Conservation (phyloP, 805 yeast genomes). For the Teunomyces aglyptinius region DNA sequence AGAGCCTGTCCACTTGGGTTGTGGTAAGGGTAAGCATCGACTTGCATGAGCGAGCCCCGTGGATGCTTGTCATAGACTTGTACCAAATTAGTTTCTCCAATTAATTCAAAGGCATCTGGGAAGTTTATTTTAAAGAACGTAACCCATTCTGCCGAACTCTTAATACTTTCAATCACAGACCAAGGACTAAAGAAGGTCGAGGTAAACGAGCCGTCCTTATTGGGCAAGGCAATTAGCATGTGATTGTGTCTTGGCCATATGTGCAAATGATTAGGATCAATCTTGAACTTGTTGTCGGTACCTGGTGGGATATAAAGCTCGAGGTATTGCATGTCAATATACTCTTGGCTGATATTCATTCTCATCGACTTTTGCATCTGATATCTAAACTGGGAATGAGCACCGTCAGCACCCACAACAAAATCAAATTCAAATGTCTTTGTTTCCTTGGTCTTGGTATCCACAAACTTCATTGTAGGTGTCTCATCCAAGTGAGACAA, state of each 20-base stretch:
- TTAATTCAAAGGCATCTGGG: slow-evolving; percentile 68
- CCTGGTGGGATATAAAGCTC: slow-evolving; percentile 73
- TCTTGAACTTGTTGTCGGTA: slow-evolving; percentile 37
- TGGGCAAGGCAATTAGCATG: slow-evolving; percentile 90
- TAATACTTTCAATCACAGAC: slow-evolving; percentile 55
- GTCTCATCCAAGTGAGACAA: slow-evolving; percentile 23
- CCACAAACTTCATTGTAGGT: slow-evolving; percentile 24
- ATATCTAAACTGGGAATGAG: slow-evolving; percentile 69
- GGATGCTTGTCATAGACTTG: slow-evolving; percentile 60
- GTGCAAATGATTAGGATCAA: slow-evolving; percentile 77
- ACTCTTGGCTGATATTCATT: slow-evolving; percentile 72
- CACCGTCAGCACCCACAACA: slow-evolving; percentile 84
- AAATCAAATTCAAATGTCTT: slow-evolving; percentile 46
- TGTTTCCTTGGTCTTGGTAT: slow-evolving; percentile 16
- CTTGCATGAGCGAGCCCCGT: slow-evolving; percentile 73
- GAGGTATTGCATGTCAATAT: slow-evolving; percentile 78
- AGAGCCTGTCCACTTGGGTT: slow-evolving; percentile 57
- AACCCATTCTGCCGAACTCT: slow-evolving; percentile 42
- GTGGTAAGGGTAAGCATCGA: slow-evolving; percentile 69
- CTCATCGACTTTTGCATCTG: slow-evolving; percentile 65
- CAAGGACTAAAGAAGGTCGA: slow-evolving; percentile 87
- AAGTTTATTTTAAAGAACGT: slow-evolving; percentile 61
- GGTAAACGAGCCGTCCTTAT: slow-evolving; percentile 82
- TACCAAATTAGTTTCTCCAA: slow-evolving; percentile 56
- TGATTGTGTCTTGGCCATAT: slow-evolving; percentile 88